phyloP scores from a whole-genome alignment of 768 basidiomycete species.

The Boletellus sp. region DNA sequence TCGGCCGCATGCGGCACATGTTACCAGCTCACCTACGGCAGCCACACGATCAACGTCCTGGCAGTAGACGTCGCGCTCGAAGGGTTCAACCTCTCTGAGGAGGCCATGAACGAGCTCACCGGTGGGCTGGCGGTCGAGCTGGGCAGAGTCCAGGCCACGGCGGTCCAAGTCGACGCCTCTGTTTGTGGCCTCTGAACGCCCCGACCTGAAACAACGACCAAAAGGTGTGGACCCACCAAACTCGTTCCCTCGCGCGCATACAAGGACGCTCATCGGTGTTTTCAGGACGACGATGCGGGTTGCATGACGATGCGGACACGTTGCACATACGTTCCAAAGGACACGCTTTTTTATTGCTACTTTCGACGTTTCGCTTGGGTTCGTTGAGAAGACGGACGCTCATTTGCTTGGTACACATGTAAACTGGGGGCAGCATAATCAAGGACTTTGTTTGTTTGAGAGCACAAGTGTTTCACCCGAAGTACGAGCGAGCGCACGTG shows the following conservation, averaged over 20 bases:
- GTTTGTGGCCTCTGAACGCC: constrained; percentile 40
- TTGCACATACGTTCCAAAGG: not conserved
- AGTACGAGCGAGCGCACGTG: too few relatives aligned
- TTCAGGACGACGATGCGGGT: not conserved
- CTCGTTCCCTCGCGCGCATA: not conserved
- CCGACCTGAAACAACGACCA: not conserved
- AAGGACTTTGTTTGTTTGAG: too few relatives aligned
- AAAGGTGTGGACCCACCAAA: not conserved
- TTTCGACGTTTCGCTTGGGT: not conserved
- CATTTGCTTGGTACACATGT: not conserved
- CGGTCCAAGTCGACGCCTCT: constrained; percentile 42
- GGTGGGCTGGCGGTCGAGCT: constrained; percentile 41
- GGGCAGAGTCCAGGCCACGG: constrained; percentile 46
- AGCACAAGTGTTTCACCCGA: too few relatives aligned
- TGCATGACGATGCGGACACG: not conserved
- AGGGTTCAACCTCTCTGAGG: constrained; percentile 48
- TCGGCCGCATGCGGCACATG: constrained; percentile 33
- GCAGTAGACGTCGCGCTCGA: constrained; percentile 27
- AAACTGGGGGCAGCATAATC: too few relatives aligned
- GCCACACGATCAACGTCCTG: constrained; percentile 17
- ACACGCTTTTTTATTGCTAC: not conserved
- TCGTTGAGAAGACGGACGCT: not conserved
- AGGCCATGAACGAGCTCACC: constrained; percentile 56
- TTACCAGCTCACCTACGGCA: constrained; percentile 26
- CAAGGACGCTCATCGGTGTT: not conserved